Percentiles rank a stretch among this genome's conserved stretches.
Evolutionary conservation across 1,284 basidiomycete species (phyloP).

Genomic region (Omphalotus olearius): DNA sequence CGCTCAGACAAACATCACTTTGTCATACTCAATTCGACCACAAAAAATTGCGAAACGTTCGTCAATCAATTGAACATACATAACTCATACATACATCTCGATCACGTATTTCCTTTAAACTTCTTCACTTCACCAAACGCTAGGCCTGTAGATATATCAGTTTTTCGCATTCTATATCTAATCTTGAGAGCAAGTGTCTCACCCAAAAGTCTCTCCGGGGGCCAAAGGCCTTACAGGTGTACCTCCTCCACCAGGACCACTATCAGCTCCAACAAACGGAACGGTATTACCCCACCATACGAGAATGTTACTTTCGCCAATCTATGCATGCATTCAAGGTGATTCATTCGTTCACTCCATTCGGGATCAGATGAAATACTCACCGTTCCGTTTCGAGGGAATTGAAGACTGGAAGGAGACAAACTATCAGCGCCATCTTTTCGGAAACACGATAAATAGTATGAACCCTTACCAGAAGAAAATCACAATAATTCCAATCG

Average conservation of each 20-base stretch:
- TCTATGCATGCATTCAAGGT: conserved; percentile 14
- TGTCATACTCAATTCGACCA: no score
- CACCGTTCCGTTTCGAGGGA: conserved; percentile 35
- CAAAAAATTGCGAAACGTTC: no score
- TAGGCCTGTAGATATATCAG: no score
- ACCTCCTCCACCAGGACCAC: not conserved
- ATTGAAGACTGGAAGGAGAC: conserved; percentile 30
- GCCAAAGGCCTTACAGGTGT: not conserved
- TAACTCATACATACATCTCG: no score
- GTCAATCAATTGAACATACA: no score
- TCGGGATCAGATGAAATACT: no score
- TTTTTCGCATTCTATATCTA: no score
- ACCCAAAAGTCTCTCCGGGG: not conserved
- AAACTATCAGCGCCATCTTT: no score
- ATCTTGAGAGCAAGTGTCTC: not conserved
- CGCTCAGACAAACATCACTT: no score
- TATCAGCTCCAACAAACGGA: not conserved
- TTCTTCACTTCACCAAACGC: no score
- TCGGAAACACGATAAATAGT: conserved; percentile 8
- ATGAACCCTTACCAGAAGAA: conserved; percentile 30
- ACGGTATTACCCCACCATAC: conserved; percentile 58
- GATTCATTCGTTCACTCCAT: no score
- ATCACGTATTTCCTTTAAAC: no score
- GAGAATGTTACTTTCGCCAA: conserved; percentile 38
- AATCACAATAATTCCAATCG: conserved; percentile 38